Evolutionary conservation across 2,329 filamentous ascomycete species (phyloP).

Genomic region (Ophiostoma perfectum): DNA sequence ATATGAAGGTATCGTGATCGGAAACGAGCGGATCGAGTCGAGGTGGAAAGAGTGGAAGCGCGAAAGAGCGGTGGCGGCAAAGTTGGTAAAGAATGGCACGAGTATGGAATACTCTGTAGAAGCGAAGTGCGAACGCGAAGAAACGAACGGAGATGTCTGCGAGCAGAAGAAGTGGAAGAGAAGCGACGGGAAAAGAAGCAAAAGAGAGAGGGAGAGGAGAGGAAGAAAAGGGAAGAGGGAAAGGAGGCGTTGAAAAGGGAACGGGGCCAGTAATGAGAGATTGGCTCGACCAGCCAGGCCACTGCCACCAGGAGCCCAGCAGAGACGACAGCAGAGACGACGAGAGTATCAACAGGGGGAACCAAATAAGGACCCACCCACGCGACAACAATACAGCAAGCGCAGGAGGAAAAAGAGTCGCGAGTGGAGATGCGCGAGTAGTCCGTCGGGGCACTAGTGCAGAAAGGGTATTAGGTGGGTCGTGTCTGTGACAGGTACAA

Average conservation of each 20-base stretch:
- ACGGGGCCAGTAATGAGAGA: not conserved
- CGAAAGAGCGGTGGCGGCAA: not conserved
- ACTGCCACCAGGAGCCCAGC: not conserved
- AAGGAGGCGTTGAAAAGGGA: not conserved
- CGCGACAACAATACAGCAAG: constrained; percentile 18
- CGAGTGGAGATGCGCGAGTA: constrained; percentile 4
- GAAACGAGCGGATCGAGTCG: constrained; percentile 11
- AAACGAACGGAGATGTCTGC: no score
- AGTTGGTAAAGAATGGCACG: constrained; percentile 9
- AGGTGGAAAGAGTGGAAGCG: not conserved
- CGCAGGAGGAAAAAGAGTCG: not conserved
- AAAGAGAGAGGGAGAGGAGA: not conserved
- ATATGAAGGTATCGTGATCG: not conserved
- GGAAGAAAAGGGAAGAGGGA: constrained; percentile 11
- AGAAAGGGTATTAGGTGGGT: not conserved
- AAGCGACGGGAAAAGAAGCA: constrained; percentile 9
- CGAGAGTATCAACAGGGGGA: constrained; percentile 15
- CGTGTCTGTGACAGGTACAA: not conserved
- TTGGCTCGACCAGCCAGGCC: not conserved
- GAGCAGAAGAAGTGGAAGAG: not conserved
- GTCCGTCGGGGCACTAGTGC: not conserved
- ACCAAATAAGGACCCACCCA: constrained; percentile 20
- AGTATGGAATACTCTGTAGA: constrained; percentile 9
- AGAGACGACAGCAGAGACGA: not conserved
- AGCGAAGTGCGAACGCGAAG: not conserved